Evolutionary conservation across 2,329 filamentous ascomycete species (phyloP).

Genomic region (Ophiostoma sp.): DNA sequence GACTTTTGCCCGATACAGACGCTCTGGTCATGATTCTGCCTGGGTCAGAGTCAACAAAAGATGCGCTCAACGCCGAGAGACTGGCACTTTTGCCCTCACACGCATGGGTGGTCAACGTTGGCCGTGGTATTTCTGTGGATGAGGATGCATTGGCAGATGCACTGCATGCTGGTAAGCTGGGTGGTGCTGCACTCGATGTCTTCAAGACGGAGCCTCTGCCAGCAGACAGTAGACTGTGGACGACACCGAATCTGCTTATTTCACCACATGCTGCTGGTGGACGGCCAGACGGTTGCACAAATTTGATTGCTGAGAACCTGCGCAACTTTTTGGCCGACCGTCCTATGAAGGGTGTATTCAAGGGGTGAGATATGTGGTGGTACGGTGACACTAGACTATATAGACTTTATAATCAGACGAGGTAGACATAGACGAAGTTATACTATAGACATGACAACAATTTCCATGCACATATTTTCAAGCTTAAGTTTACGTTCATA

Average conservation of each 20-base stretch:
- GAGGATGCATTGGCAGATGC: neutral
- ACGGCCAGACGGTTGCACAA: neutral
- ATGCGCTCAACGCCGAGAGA: neutral
- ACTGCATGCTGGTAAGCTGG: neutral
- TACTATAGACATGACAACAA: neutral
- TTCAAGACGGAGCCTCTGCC: neutral
- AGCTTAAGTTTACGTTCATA: neutral
- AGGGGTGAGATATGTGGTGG: neutral
- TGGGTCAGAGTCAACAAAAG: neutral
- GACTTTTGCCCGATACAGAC: neutral
- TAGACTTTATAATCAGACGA: neutral
- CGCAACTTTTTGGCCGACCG: neutral
- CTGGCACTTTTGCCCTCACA: neutral
- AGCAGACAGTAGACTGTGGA: neutral
- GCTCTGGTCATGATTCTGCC: neutral
- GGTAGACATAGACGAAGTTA: neutral
- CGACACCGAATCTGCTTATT: neutral
- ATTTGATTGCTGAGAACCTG: constrained; percentile 4
- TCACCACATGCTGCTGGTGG: neutral
- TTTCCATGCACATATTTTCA: neutral
- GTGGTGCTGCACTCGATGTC: neutral
- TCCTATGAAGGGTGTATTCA: neutral
- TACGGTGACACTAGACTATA: neutral
- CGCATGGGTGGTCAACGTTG: constrained; percentile 2
- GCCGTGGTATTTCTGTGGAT: neutral